Evolutionary conservation across 495 filamentous ascomycete genomes (phyloP).

Genomic region (Xylaria cubensis): DNA sequence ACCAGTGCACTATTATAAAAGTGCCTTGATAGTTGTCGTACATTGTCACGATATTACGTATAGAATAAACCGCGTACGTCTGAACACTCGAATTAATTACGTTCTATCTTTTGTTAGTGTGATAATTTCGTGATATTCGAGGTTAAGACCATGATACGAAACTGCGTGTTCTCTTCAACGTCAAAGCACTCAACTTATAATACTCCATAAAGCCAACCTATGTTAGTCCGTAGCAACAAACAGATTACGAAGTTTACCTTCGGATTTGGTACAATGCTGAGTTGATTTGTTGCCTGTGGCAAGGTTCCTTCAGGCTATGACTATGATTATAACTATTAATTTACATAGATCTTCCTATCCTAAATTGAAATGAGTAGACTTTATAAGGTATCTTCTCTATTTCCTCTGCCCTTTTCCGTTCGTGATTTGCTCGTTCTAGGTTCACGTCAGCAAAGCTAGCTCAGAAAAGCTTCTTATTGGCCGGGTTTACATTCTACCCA

Average conservation of each 20-base stretch:
- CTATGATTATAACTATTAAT: conserved; percentile 1
- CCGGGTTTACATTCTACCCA: neutral
- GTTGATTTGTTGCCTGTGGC: neutral
- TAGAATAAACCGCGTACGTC: too few species aligned
- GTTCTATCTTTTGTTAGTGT: too few species aligned
- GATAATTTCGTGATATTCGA: too few species aligned
- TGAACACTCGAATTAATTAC: too few species aligned
- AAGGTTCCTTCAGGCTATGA: neutral
- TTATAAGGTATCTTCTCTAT: neutral
- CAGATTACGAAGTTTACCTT: neutral
- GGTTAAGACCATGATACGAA: too few species aligned
- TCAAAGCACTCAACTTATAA: neutral
- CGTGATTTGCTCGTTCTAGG: neutral
- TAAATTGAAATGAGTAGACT: neutral
- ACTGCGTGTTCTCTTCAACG: too few species aligned
- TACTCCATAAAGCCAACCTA: neutral
- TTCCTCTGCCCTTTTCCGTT: neutral
- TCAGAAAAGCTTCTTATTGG: neutral
- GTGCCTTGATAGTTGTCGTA: too few species aligned
- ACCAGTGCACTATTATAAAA: too few species aligned
- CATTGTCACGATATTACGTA: too few species aligned
- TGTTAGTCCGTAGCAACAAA: neutral
- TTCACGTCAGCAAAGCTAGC: neutral
- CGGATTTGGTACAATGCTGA: neutral
- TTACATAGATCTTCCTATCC: neutral